Evolutionary conservation across 2,329 filamentous ascomycete species (phyloP), one percentile per base, ranked within the genome.

Genomic region (Sclerotinia trifoliorum): DNA sequence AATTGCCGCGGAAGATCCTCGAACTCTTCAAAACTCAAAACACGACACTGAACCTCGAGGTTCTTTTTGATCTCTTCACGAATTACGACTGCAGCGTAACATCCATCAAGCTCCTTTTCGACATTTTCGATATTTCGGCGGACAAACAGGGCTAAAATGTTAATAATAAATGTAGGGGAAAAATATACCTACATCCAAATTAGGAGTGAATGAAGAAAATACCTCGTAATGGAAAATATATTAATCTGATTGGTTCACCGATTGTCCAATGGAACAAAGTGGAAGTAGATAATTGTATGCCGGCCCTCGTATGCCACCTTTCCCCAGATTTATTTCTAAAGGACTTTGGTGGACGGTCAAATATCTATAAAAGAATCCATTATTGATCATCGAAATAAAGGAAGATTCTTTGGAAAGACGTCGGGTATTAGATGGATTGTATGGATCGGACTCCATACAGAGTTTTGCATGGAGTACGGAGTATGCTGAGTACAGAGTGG

Each of bases 1-100:
- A 4, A 55, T n/a, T 56, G n/a, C 55, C 35, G 6, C 55, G 35
- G 55, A 42, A 26, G 55, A 57, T 57, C 35, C n/a, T 15, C 17
- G 26, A 19, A 42, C 17, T 17, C 21, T 42, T 57, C 54, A 39
- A 56, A 46, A 46, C 10, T 46, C 57, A 46, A 46, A 46, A 60
- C n/a, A 58, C 56, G 56, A 58, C 56, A 29, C 39, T 42, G 24
- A 60, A 42, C 56, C 56, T 46, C 24, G 26, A 29, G 39, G 54
- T 56, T 48, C 29, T 39, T n/a, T 29, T n/a, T 0, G 39, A 29
- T 32, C 57, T 39, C 57, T 58, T 44, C n/a, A 44, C 24, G 56
- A 19, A 15, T 44, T 15, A 44, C 56, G 56, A 19, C n/a, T 46
- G 39, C 29, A 24, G 56, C 56, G 39, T 44, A 46, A 60, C 7